Evolutionary conservation across 139 green algal genomes (phyloP).

Genomic region (Nannochloris sp.): DNA sequence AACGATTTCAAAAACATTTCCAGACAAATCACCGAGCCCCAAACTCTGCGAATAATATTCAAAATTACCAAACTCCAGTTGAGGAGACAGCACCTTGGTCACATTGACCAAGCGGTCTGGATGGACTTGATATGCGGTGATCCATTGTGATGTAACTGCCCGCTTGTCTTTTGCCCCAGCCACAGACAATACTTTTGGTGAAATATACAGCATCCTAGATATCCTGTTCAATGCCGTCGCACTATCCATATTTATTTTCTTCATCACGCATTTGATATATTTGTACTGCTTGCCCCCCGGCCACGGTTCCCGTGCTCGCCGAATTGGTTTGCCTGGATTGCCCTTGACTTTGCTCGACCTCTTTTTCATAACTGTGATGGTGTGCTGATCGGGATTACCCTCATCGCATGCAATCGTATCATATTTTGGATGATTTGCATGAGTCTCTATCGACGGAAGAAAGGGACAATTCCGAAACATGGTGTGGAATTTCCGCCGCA

Average conservation of each 20-base stretch:
- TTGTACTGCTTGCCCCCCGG: conserved; percentile 21
- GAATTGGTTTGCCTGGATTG: conserved; percentile 11
- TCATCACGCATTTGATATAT: conserved; percentile 66
- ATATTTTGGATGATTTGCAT: not conserved
- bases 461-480: conserved; percentile 2
- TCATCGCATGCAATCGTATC: too few species aligned
- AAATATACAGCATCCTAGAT: conserved; percentile 20
- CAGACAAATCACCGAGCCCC: conserved; percentile 57
- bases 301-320: conserved; percentile 17
- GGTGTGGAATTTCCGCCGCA: conserved; percentile 15
- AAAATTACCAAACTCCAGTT: conserved; percentile 54
- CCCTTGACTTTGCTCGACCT: conserved; percentile 5
- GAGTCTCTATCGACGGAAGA: conserved; percentile 10
- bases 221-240: conserved; percentile 34
- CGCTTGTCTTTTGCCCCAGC: conserved; percentile 95
- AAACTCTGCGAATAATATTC: conserved; percentile 30
- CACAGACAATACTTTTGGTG: conserved; percentile 33
- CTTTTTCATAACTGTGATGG: not conserved
- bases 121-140: conserved; percentile 60
- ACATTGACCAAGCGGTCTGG: conserved; percentile 14
- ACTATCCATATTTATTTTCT: conserved; percentile 88
- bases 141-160: conserved; percentile 69
- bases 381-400: not conserved
- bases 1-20: conserved; percentile 75
- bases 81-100: conserved; percentile 22